Conservation (phyloP, 768 basidiomycete species). For the Podaxis mareebaensis region DNA sequence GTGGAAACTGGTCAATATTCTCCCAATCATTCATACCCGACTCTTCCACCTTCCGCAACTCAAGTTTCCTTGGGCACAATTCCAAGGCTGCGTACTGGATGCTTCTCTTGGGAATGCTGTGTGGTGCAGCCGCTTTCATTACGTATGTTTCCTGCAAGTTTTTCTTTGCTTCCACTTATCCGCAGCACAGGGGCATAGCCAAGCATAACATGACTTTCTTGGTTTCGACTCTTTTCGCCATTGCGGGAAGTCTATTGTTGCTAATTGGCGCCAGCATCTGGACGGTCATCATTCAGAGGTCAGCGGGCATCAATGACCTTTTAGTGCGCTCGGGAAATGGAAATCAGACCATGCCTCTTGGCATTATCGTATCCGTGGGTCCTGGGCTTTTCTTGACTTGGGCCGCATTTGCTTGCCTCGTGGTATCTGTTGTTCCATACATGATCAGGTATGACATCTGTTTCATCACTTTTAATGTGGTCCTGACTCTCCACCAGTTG, state of each 20-base stretch:
- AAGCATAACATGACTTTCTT: slow-evolving; percentile 69
- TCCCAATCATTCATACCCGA: slow-evolving; percentile 52
- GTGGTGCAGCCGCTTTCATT: slow-evolving; percentile 62
- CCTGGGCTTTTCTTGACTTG: slow-evolving; percentile 67
- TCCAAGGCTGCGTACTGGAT: slow-evolving; percentile 77
- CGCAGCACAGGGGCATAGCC: slow-evolving; percentile 56
- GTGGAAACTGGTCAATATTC: slow-evolving; percentile 55
- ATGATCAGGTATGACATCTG: slow-evolving; percentile 58
- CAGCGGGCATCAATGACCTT: slow-evolving; percentile 56
- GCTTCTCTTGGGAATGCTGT: slow-evolving; percentile 70
- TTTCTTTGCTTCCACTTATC: slow-evolving; percentile 11
- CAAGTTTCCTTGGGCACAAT: slow-evolving; percentile 59
- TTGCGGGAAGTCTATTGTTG: slow-evolving; percentile 60
- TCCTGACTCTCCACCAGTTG: slow-evolving; percentile 45
- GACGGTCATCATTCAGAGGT: slow-evolving; percentile 73
- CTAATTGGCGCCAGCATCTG: slow-evolving; percentile 74
- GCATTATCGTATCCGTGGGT: slow-evolving; percentile 64
- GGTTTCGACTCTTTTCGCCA: slow-evolving; percentile 61
- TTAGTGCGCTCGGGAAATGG: slow-evolving; percentile 33
- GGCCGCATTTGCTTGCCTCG: slow-evolving; percentile 71
- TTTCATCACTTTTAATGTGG: not conserved
- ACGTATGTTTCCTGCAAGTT: slow-evolving; percentile 46
- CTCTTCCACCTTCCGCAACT: slow-evolving; percentile 56
- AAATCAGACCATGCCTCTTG: slow-evolving; percentile 43
- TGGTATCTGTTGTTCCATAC: slow-evolving; percentile 70